Evolutionary conservation across 371 early-diverging fungal species (phyloP).

Genomic region (Mortierella sp.): DNA sequence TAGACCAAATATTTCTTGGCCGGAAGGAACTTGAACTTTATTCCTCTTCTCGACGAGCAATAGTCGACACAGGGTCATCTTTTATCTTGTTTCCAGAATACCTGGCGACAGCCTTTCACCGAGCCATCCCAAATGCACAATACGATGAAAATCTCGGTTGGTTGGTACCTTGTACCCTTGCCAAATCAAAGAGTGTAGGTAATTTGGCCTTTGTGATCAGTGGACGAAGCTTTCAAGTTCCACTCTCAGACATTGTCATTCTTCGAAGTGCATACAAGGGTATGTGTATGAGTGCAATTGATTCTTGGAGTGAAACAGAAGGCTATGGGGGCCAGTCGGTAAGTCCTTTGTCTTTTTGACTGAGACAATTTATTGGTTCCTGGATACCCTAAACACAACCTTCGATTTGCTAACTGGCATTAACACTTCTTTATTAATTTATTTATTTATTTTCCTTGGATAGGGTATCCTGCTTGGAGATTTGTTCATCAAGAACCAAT

Average conservation of each 20-base stretch:
- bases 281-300: neutral
- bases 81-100: neutral
- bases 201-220: neutral
- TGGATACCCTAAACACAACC: no score
- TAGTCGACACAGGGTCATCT: neutral
- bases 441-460: no score
- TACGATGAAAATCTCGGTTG: neutral
- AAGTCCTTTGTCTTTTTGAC: neutral
- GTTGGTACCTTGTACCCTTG: neutral
- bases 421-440: no score
- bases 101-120: neutral
- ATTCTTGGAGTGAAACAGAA: neutral
- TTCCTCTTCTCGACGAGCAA: neutral
- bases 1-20: neutral
- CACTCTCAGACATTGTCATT: conserved; percentile 1
- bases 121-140: neutral
- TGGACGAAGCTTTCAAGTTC: neutral
- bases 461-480: neutral
- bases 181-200: neutral
- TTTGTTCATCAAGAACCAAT: conserved; percentile 7
- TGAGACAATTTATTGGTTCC: no score
- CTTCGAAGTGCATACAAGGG: neutral
- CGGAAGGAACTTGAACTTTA: neutral
- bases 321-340: neutral
- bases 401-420: no score